These are phyloP conservation scores for Casuarina cunninghamiana DNA, from an alignment of 306 rosid genomes.

Conservation along the genomic window DNA sequence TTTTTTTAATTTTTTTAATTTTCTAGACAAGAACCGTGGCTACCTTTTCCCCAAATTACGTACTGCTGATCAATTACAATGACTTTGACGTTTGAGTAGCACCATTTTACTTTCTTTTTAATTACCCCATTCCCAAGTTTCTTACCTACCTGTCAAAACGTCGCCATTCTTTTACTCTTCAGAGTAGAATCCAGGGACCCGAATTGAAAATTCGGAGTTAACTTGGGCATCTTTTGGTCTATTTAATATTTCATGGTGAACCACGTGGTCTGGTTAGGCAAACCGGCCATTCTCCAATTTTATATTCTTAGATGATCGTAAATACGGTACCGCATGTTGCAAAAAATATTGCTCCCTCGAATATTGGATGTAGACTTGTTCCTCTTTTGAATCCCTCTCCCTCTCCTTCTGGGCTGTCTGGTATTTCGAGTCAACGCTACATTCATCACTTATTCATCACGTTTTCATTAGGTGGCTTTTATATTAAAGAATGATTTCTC, in stretches of 20 bases:
- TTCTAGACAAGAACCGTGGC: not conserved
- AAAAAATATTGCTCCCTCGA: too few species aligned
- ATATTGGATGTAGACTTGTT: too few species aligned
- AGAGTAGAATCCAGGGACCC: not conserved
- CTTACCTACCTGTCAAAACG: not conserved
- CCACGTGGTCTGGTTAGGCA: not conserved
- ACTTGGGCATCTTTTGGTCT: not conserved
- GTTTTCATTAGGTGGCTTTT: not conserved
- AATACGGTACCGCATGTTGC: too few species aligned
- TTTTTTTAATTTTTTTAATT: not conserved
- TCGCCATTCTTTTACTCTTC: not conserved
- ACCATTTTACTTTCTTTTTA: not conserved
- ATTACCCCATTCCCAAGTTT: not conserved
- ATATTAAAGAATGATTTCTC: not conserved
- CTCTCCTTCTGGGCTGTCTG: too few species aligned
- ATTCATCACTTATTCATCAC: not conserved
- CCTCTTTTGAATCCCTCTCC: too few species aligned
- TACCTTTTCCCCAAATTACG: not conserved
- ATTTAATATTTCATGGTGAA: not conserved
- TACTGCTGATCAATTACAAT: not conserved
- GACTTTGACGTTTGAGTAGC: not conserved
- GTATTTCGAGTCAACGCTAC: not conserved
- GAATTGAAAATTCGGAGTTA: not conserved
- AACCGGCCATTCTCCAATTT: not conserved
- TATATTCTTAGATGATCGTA: too few species aligned